Evolutionary conservation across 768 basidiomycete species (phyloP).

Genomic region (Lactarius evosmus): DNA sequence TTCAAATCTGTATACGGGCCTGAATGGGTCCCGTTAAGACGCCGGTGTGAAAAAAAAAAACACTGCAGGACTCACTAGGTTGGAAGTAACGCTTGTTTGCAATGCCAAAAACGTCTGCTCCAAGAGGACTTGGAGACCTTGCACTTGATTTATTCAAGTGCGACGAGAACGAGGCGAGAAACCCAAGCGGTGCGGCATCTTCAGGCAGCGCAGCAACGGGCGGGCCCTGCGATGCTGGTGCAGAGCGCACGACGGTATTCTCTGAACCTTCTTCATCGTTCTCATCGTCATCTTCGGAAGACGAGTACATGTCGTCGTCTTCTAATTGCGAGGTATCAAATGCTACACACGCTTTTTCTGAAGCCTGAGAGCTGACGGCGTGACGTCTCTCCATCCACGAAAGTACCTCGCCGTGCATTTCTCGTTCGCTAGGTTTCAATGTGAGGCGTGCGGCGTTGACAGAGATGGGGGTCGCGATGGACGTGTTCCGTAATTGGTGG

Average conservation of each 20-base stretch:
- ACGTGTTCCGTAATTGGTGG: constrained; percentile 31
- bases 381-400: constrained; percentile 34
- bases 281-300: constrained; percentile 29
- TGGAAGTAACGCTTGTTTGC: constrained; percentile 27
- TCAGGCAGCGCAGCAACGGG: constrained; percentile 8
- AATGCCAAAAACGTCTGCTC: constrained; percentile 15
- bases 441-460: constrained; percentile 32
- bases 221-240: constrained; percentile 1
- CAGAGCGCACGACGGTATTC: constrained; percentile 18
- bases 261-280: constrained; percentile 22
- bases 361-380: constrained; percentile 25
- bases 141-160: not conserved
- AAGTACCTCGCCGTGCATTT: constrained; percentile 33
- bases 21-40: constrained; percentile 9
- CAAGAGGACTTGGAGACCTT: constrained; percentile 5
- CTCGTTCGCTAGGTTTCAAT: constrained; percentile 30
- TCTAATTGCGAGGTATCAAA: constrained; percentile 35
- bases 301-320: constrained; percentile 32
- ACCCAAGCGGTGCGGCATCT: constrained; percentile 17
- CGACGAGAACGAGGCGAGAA: constrained; percentile 24
- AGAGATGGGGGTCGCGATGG: constrained; percentile 34
- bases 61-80: constrained; percentile 13
- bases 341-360: constrained; percentile 28
- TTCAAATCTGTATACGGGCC: constrained; percentile 34
- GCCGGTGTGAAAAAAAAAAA: not conserved